phyloP scores from a whole-genome alignment of 331 rosid species.

The Rhamnella rubrinervis region DNA sequence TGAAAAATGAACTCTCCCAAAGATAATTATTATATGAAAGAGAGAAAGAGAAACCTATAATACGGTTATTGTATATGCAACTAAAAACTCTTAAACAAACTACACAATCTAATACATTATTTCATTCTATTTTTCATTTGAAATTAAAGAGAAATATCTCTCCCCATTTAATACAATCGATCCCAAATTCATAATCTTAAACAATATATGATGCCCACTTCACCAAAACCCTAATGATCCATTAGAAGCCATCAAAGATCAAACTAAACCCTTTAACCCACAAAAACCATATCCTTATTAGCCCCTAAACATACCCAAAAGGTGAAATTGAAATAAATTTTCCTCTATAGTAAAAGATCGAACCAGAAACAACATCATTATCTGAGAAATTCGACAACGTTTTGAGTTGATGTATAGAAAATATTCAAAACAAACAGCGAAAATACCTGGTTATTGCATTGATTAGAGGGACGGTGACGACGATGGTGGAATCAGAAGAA shows the following conservation, averaged over 20 bases:
- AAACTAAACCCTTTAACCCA: constrained; percentile 9
- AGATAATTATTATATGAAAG: too few species aligned
- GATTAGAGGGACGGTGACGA: constrained; percentile 36
- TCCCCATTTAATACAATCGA: background rate
- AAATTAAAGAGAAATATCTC: background rate
- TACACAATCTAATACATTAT: too few species aligned
- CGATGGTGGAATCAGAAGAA: constrained; percentile 25
- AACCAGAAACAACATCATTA: background rate
- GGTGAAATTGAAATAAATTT: constrained; percentile 7
- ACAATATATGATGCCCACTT: background rate
- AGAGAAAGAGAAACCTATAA: background rate
- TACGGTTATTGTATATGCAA: background rate
- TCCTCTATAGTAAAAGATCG: background rate
- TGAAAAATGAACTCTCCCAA: background rate
- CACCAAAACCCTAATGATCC: constrained; percentile 11
- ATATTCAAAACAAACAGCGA: background rate
- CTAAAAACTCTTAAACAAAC: background rate
- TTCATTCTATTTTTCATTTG: background rate
- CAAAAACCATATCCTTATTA: constrained; percentile 7
- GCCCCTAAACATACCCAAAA: constrained; percentile 16
- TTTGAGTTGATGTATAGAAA: too few species aligned
- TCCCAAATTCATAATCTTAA: background rate
- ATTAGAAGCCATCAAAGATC: constrained; percentile 20
- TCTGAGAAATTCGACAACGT: constrained; percentile 8
- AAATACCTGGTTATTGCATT: constrained; percentile 28